Conservation (phyloP, 2,329 filamentous ascomycete species). For the Fusarium nematophilum region DNA sequence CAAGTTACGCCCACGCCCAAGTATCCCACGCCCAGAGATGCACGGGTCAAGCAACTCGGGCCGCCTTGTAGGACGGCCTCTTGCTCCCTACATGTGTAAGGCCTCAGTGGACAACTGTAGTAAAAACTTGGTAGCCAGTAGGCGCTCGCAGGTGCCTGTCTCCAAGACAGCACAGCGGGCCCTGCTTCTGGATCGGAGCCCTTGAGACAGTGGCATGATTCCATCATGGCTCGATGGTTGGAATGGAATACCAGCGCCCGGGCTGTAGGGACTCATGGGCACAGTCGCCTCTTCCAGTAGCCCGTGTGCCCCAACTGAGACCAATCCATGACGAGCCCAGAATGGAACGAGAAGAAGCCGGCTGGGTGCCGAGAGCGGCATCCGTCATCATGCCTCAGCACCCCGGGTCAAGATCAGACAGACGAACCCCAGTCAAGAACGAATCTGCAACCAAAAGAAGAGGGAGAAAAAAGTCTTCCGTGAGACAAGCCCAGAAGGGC, state of each 20-base stretch:
- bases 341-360: slow-evolving; percentile 29
- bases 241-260: slow-evolving; percentile 36
- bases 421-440: slow-evolving; percentile 12
- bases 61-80: neutral
- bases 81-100: no score
- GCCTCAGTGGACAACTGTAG: slow-evolving; percentile 6
- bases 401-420: slow-evolving; percentile 30
- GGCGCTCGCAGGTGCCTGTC: neutral
- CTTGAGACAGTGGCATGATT: slow-evolving; percentile 13
- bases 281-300: slow-evolving; percentile 4
- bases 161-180: slow-evolving; percentile 12
- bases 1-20: slow-evolving; percentile 16
- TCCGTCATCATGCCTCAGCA: slow-evolving; percentile 8
- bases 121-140: slow-evolving; percentile 5
- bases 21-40: slow-evolving; percentile 28
- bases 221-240: slow-evolving; percentile 26
- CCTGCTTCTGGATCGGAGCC: slow-evolving; percentile 23
- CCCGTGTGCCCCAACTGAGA: slow-evolving; percentile 23
- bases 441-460: slow-evolving; percentile 10
- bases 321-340: slow-evolving; percentile 20
- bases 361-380: slow-evolving; percentile 16
- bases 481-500: slow-evolving; percentile 23
- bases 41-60: neutral
- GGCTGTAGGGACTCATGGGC: slow-evolving; percentile 27
- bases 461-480: slow-evolving; percentile 13